A percentile compares a stretch with the other conserved stretches of the same genome.
Conservation (phyloP, 169 alveolate genomes). For the Babesia divergens region DNA sequence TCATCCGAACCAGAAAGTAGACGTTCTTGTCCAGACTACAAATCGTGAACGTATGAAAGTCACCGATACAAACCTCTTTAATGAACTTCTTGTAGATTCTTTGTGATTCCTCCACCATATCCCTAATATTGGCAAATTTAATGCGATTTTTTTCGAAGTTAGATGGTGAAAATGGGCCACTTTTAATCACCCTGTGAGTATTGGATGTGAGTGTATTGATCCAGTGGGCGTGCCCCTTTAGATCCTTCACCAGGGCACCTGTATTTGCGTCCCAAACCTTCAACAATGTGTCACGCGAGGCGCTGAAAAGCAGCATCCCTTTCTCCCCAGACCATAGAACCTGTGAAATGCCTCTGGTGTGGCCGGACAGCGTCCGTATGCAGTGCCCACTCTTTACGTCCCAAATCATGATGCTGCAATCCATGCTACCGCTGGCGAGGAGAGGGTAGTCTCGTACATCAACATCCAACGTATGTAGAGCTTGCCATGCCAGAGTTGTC, state of each 20-base stretch:
- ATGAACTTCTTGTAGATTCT: conserved; percentile 42
- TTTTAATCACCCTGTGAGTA: conserved; percentile 88
- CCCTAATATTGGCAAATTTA: conserved; percentile 24
- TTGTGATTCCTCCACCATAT: conserved; percentile 52
- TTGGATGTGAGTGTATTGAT: conserved; percentile 94
- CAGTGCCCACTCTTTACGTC: conserved; percentile 78
- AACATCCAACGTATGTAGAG: conserved; percentile 78
- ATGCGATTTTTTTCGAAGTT: conserved; percentile 43
- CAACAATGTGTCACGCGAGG: conserved; percentile 92
- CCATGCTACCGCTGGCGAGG: conserved; percentile 82
- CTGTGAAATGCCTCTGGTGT: conserved; percentile 89
- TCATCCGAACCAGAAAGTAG: conserved; percentile 98
- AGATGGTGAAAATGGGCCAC: conserved; percentile 86
- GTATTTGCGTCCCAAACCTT: conserved; percentile 87
- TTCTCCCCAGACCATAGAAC: conserved; percentile 92
- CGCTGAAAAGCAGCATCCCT: conserved; percentile 79
- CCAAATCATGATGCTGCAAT: conserved; percentile 90
- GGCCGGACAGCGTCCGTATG: conserved; percentile 85
- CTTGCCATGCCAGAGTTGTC: conserved; percentile 88
- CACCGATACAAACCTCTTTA: conserved; percentile 51
- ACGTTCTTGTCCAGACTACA: conserved; percentile 87
- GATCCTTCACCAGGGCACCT: conserved; percentile 72
- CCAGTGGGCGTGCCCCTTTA: conserved; percentile 97
- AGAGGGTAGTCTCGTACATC: conserved; percentile 41
- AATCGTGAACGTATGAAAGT: conserved; percentile 21